These are phyloP conservation scores for Diplodia sapinea DNA, from an alignment of 2,329 filamentous ascomycete genomes.

Conservation along the genomic window DNA sequence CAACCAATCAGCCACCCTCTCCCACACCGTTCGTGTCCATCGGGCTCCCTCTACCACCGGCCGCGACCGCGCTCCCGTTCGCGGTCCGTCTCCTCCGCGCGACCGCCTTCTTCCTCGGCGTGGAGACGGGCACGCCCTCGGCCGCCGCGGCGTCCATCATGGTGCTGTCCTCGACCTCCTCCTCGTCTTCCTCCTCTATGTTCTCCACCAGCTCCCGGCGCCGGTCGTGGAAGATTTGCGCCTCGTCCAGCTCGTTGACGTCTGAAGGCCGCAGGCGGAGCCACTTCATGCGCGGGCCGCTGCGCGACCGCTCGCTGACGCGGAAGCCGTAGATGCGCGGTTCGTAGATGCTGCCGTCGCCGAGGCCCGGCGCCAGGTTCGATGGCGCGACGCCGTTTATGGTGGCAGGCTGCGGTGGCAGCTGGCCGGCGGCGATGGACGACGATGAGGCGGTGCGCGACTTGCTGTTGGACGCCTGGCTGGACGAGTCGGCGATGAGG, in stretches of 20 bases:
- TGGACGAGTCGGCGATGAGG: constrained; percentile 41
- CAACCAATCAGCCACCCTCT: constrained; percentile 38
- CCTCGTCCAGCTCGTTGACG: constrained; percentile 83
- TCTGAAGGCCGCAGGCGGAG: constrained; percentile 81
- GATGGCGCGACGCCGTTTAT: constrained; percentile 87
- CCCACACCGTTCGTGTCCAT: constrained; percentile 51
- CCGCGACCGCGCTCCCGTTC: constrained; percentile 13
- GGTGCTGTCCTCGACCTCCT: constrained; percentile 40
- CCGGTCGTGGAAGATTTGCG: constrained; percentile 52
- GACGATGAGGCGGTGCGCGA: constrained; percentile 42
- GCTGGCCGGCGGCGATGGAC: constrained; percentile 41
- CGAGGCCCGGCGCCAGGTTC: constrained; percentile 89
- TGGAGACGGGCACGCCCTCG: constrained; percentile 39
- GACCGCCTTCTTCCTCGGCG: constrained; percentile 46
- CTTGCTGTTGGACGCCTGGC: constrained; percentile 44
- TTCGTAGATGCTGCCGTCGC: constrained; percentile 83
- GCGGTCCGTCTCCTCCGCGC: constrained; percentile 43
- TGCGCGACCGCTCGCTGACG: constrained; percentile 86
- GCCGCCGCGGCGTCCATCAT: constrained; percentile 43
- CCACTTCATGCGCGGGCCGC: constrained; percentile 97
- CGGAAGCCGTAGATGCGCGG: constrained; percentile 96
- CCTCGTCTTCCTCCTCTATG: constrained; percentile 51
- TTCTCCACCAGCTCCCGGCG: constrained; percentile 35
- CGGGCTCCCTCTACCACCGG: constrained; percentile 42
- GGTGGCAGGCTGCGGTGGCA: constrained; percentile 56